Percentiles rank a stretch among this genome's conserved stretches.
phyloP scores from a whole-genome alignment of 2,329 filamentous ascomycete genomes.

The Fusarium devonianum region DNA sequence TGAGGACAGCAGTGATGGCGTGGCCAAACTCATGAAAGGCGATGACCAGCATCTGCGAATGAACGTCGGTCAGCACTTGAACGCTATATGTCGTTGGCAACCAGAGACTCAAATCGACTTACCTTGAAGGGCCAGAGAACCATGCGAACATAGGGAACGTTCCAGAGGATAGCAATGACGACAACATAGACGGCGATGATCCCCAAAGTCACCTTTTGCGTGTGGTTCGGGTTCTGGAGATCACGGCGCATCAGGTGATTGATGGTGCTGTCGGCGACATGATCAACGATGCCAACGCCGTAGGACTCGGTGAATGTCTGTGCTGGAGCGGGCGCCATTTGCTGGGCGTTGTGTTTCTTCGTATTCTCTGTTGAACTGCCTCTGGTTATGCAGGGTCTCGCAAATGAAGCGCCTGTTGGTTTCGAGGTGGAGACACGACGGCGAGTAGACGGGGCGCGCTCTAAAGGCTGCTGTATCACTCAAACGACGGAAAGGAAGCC shows the following conservation, averaged over 20 bases:
- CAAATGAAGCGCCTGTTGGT: conserved; percentile 1
- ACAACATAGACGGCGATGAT: conserved; percentile 76
- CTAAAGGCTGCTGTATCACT: no score
- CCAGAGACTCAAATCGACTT: conserved; percentile 17
- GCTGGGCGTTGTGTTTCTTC: neutral
- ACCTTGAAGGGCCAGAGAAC: conserved; percentile 84
- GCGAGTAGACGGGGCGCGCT: no score
- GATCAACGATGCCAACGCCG: conserved; percentile 17
- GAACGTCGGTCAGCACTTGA: conserved; percentile 13
- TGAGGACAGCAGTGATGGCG: conserved; percentile 74
- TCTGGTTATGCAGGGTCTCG: neutral
- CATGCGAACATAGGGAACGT: conserved; percentile 77
- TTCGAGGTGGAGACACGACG: neutral
- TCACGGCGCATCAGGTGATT: conserved; percentile 56
- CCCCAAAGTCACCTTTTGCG: conserved; percentile 74
- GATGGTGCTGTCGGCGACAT: conserved; percentile 16
- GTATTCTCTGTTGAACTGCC: neutral
- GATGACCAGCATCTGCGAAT: conserved; percentile 77
- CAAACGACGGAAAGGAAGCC: no score
- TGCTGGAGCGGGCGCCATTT: conserved; percentile 35
- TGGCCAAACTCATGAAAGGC: conserved; percentile 84
- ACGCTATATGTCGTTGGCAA: neutral
- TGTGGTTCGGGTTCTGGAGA: conserved; percentile 66
- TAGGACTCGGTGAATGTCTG: conserved; percentile 23
- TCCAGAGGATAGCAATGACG: conserved; percentile 79